phyloP scores from a whole-genome alignment of 106 monocot genomes.

The Dactylorhiza incarnata region DNA sequence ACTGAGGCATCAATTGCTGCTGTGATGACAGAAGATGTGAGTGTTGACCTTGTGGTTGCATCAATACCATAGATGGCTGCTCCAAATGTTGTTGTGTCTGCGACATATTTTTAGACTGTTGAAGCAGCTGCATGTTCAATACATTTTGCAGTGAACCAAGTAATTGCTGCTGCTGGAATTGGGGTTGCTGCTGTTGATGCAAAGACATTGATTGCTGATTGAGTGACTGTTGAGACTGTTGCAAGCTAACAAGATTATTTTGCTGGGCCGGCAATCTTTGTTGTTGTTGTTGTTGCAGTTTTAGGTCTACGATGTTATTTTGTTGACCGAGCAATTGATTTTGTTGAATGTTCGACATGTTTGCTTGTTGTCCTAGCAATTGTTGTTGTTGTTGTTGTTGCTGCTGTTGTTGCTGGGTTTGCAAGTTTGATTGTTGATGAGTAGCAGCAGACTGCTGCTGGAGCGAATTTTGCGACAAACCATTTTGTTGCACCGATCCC shows the following conservation, averaged over 20 bases:
- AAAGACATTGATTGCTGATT: constrained; percentile 45
- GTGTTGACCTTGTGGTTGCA: constrained; percentile 50
- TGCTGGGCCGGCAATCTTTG: constrained; percentile 49
- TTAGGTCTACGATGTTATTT: constrained; percentile 39
- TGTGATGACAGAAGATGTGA: constrained; percentile 45
- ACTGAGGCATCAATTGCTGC: constrained; percentile 53
- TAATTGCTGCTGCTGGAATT: constrained; percentile 40
- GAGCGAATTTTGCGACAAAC: constrained; percentile 31
- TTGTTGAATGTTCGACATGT: constrained; percentile 37
- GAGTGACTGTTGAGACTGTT: constrained; percentile 52
- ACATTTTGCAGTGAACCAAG: constrained; percentile 30
- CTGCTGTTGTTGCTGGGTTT: constrained; percentile 10
- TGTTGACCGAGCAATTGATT: constrained; percentile 51
- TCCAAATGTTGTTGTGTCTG: constrained; percentile 43
- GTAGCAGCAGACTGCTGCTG: constrained; percentile 38
- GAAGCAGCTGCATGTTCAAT: constrained; percentile 41
- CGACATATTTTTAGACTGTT: constrained; percentile 31
- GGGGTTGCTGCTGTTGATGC: constrained; percentile 49
- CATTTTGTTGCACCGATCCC: constrained; percentile 38
- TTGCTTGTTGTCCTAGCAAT: constrained; percentile 41
- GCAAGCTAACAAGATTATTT: constrained; percentile 58
- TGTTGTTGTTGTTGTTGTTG: constrained; percentile 43
- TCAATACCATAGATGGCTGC: too few species aligned
- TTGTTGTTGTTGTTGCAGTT: constrained; percentile 47
- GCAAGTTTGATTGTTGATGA: constrained; percentile 39